phyloP scores from a whole-genome alignment of 2,329 filamentous ascomycete species.

The Beauveria asiatica region DNA sequence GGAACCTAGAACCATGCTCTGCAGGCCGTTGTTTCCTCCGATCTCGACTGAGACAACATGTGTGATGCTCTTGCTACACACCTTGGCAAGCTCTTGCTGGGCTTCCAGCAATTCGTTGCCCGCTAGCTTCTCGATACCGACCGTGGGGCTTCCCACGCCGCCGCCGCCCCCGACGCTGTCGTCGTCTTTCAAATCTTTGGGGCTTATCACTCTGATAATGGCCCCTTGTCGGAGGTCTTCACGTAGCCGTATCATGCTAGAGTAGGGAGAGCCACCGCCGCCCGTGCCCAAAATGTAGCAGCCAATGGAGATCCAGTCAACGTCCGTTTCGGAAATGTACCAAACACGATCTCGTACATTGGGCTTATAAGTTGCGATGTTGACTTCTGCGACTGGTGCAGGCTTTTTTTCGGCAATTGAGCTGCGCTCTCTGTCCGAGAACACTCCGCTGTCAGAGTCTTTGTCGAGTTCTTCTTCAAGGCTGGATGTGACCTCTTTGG shows the following conservation, averaged over 20 bases:
- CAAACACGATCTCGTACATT: slow-evolving; percentile 42
- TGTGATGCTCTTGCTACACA: slow-evolving; percentile 37
- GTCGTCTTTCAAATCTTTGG: slow-evolving; percentile 39
- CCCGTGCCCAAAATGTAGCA: slow-evolving; percentile 55
- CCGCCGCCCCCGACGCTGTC: slow-evolving; percentile 48
- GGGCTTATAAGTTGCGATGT: slow-evolving; percentile 38
- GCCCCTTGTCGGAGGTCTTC: slow-evolving; percentile 42
- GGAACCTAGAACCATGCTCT: slow-evolving; percentile 48
- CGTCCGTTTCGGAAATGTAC: slow-evolving; percentile 49
- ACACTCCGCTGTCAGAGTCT: slow-evolving; percentile 15
- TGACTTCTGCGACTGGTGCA: slow-evolving; percentile 18
- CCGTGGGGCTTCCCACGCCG: slow-evolving; percentile 50
- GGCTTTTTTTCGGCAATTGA: neutral
- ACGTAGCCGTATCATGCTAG: slow-evolving; percentile 41
- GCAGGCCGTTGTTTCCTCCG: slow-evolving; percentile 57
- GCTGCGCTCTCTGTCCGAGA: slow-evolving; percentile 15
- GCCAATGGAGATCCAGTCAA: slow-evolving; percentile 47
- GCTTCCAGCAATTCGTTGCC: slow-evolving; percentile 47
- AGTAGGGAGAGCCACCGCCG: slow-evolving; percentile 48
- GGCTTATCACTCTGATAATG: slow-evolving; percentile 42
- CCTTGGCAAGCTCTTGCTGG: slow-evolving; percentile 44
- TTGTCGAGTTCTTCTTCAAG: neutral
- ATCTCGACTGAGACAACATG: slow-evolving; percentile 57
- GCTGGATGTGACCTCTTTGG: slow-evolving; percentile 5
- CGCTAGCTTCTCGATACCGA: slow-evolving; percentile 50